Evolutionary conservation across 2,329 filamentous ascomycete genomes (phyloP).

Genomic region (Trichophyton schoenleinii): DNA sequence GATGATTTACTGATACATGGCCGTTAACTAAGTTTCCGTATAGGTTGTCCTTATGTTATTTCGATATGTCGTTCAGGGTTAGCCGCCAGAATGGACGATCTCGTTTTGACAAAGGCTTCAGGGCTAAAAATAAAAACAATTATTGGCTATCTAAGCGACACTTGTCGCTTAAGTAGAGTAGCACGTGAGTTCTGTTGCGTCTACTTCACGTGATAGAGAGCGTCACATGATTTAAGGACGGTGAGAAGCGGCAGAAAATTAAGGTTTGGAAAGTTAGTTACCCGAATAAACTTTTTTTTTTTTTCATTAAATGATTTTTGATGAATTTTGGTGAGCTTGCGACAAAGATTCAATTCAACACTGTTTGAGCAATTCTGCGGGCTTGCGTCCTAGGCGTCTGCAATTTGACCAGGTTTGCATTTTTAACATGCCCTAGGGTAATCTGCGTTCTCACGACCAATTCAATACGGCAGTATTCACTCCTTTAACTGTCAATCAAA

Average conservation of each 20-base stretch:
- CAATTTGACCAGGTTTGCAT: not conserved
- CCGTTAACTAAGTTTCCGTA: not conserved
- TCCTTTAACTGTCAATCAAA: not conserved
- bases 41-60: not conserved
- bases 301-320: not conserved
- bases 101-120: not conserved
- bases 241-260: not conserved
- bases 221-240: not conserved
- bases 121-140: not conserved
- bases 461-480: not conserved
- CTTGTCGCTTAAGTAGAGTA: not conserved
- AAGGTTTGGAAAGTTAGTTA: slow-evolving; percentile 1
- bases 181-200: not conserved
- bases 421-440: not conserved
- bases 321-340: not conserved
- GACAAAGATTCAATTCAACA: too few species aligned
- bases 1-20: not conserved
- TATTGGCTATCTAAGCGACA: not conserved
- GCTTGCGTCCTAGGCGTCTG: not conserved
- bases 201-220: not conserved
- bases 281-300: slow-evolving; percentile 6
- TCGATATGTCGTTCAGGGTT: not conserved
- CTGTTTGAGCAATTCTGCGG: not conserved
- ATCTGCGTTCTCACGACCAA: not conserved
- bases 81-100: not conserved